Base-by-base conservation (phyloP, 768 basidiomycete species). In the Panellus pusillus region DNA sequence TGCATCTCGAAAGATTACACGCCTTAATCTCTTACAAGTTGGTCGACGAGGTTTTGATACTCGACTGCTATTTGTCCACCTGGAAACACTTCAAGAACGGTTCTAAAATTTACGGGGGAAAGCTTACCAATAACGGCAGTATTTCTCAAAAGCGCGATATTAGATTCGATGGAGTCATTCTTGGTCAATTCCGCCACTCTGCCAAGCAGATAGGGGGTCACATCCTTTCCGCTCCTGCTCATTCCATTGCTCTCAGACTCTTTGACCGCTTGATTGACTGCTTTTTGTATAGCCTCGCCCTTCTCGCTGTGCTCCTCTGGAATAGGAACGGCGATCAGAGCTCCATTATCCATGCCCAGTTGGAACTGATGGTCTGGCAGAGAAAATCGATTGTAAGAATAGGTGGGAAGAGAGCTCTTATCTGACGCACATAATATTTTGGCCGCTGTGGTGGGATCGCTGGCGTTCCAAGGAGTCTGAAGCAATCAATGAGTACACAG, bases 191-290 rank as follows among this genome's bases (percentile, higher is more conserved):
- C 88, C 14, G 79, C 79, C 2, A 98, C 86, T 28, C 96, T 84
- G 40, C 79, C 76, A 28, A 99, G 74, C 9, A 99, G 74, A 96
- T 96, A 98, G 7, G 97, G 97, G 1, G 97, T 99, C 6, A 82
- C 93, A 55, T 93, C 90, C 62, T 97, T 98, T 3, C 97, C 97
- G 15, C 78, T 74, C 61, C 76, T 83, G 63, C 80, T 87, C 42
- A 96, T 74, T 2, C 94, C 93, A 58, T 86, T 87, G 53, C 80
- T 78, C 57, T 91, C 86, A 4, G 91, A 88, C 70, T 99, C 96
- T 13, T 68, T 66, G 6, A 99, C 80, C 7, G 97, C 97, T 61
- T 83, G 85, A 52, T 95, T 86, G 8, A 98, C 89, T 0, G 86
- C 84, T 39, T 75, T 66, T 66, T 98, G 93, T 13, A 97, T 80